Evolutionary conservation across 202 grass and related monocot genomes (phyloP).

Genomic region (Bolboschoenoplectus hybrid): DNA sequence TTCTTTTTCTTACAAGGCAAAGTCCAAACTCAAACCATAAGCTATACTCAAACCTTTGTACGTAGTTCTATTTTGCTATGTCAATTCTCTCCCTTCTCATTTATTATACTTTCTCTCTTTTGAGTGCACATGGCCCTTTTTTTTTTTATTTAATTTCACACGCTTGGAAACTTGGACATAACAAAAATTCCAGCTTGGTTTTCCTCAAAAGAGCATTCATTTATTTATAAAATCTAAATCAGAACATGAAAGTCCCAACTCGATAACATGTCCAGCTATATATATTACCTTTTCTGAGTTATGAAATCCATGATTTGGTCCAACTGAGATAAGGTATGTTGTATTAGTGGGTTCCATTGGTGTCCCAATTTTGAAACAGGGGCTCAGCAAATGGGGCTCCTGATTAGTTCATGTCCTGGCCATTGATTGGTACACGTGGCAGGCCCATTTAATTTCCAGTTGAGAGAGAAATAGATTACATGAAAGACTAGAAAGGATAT

Average conservation of each 20-base stretch:
- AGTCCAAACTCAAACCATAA: neutral
- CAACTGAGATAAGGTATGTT: conserved; percentile 23
- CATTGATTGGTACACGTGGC: neutral
- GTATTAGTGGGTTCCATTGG: conserved; percentile 34
- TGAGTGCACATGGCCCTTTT: neutral
- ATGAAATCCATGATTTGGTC: conserved; percentile 35
- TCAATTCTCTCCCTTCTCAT: neutral
- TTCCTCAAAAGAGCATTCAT: neutral
- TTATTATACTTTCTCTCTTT: neutral
- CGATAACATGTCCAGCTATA: too few species aligned
- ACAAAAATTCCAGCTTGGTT: conserved; percentile 27
- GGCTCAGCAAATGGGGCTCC: neutral
- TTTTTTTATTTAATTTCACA: neutral
- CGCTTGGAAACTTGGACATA: conserved; percentile 9
- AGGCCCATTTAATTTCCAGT: neutral
- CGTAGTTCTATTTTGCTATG: too few species aligned
- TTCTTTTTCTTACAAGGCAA: neutral
- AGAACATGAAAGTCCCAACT: too few species aligned
- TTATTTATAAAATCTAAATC: neutral
- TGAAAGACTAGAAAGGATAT: too few species aligned
- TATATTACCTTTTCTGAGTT: neutral
- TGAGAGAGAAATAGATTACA: too few species aligned
- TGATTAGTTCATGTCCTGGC: neutral
- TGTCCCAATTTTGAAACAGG: conserved; percentile 17
- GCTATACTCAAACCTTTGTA: too few species aligned